These are phyloP conservation scores for Daldinia loculata DNA, from an alignment of 495 filamentous ascomycete genomes.

Conservation along the genomic window DNA sequence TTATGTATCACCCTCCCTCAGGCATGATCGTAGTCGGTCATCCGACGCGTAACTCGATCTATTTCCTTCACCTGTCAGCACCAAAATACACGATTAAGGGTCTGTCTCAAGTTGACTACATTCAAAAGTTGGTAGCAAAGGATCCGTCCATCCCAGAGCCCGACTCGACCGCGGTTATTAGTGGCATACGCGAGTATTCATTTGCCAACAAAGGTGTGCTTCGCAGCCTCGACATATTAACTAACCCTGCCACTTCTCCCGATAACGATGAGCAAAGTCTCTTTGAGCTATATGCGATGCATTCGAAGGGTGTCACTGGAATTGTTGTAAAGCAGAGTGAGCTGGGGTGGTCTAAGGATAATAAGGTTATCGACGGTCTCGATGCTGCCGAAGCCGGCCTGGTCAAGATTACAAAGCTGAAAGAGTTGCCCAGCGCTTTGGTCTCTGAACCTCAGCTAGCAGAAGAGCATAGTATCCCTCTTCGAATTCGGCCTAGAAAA, in stretches of 20 bases:
- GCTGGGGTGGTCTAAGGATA: slow-evolving; percentile 87
- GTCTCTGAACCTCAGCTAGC: slow-evolving; percentile 42
- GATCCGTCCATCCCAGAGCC: slow-evolving; percentile 79
- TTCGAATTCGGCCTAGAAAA: slow-evolving; percentile 51
- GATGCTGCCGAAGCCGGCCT: slow-evolving; percentile 75
- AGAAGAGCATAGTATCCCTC: slow-evolving; percentile 46
- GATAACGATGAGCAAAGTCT: slow-evolving; percentile 66
- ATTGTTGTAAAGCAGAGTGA: slow-evolving; percentile 84
- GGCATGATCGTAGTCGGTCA: slow-evolving; percentile 95
- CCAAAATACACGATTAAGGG: slow-evolving; percentile 83
- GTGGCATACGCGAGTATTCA: slow-evolving; percentile 91
- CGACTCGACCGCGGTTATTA: slow-evolving; percentile 95
- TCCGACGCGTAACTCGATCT: slow-evolving; percentile 95
- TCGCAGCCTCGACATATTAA: slow-evolving; percentile 87
- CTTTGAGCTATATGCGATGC: slow-evolving; percentile 97
- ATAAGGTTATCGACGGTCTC: slow-evolving; percentile 78
- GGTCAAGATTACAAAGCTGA: slow-evolving; percentile 58
- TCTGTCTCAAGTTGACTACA: slow-evolving; percentile 87
- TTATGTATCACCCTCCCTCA: slow-evolving; percentile 87
- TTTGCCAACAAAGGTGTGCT: slow-evolving; percentile 87
- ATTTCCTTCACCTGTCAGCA: slow-evolving; percentile 92
- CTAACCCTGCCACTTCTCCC: slow-evolving; percentile 63
- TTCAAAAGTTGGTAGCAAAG: slow-evolving; percentile 76
- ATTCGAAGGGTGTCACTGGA: slow-evolving; percentile 92
- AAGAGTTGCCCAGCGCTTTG: slow-evolving; percentile 46